These are phyloP conservation scores for Sphenostylis stenocarpa DNA, from an alignment of 306 rosid species.

Conservation along the genomic window DNA sequence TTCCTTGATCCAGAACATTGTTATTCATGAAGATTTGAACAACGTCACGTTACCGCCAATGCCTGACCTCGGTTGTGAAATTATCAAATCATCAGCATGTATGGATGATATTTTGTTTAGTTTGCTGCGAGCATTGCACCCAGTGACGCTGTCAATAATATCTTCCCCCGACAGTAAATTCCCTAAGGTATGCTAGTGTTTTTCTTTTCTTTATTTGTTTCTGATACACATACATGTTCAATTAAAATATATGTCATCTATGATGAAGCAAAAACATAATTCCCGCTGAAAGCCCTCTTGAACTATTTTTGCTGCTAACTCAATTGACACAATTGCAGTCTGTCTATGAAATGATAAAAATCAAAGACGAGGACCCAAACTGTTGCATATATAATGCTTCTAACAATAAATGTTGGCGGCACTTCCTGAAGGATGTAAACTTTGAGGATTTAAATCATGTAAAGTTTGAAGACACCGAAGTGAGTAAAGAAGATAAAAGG, in stretches of 20 bases:
- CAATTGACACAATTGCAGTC: constrained; percentile 32
- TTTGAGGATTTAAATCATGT: constrained; percentile 29
- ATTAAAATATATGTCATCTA: constrained; percentile 7
- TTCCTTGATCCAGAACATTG: constrained; percentile 37
- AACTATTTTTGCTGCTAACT: constrained; percentile 13
- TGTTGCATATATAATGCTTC: constrained; percentile 47
- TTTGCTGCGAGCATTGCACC: constrained; percentile 41
- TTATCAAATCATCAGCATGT: constrained; percentile 35
- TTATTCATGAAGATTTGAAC: constrained; percentile 41
- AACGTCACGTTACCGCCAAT: constrained; percentile 25
- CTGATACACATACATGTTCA: constrained; percentile 8
- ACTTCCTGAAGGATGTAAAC: constrained; percentile 48
- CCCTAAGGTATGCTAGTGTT: constrained; percentile 36
- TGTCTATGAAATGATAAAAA: constrained; percentile 35
- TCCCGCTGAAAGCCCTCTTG: not conserved
- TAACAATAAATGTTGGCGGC: constrained; percentile 61
- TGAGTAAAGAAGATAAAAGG: not conserved
- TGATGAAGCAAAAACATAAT: constrained; percentile 17
- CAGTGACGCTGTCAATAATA: constrained; percentile 35
- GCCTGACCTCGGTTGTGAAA: constrained; percentile 26
- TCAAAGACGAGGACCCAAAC: constrained; percentile 35
- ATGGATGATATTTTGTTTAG: constrained; percentile 26
- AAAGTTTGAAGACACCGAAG: not conserved
- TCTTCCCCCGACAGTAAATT: constrained; percentile 34
- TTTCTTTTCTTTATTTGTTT: not conserved